Base-by-base conservation (phyloP, 139 green algal genomes). In the Chlorella sp. region DNA sequence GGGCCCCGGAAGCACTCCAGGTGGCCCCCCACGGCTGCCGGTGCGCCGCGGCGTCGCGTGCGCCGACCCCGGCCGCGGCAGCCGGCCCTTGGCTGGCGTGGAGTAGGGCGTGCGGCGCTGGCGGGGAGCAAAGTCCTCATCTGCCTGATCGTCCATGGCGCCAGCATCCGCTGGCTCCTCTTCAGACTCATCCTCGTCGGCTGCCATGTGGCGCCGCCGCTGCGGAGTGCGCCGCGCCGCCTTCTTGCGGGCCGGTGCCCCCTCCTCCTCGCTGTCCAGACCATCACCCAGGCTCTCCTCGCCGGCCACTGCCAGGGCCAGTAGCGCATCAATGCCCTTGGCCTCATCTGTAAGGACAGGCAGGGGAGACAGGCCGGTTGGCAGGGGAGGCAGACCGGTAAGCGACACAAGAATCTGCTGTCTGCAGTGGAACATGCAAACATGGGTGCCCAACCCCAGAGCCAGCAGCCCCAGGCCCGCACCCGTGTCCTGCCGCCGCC, bases 311-410 rank as follows among this genome's bases (percentile, higher is more conserved):
- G 93, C 93, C 57, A 96, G 84, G 0, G 91, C 92, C 57, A 96
- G 83, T 81, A 96, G 87, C 0, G 93, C 93, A 44, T 95, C 92
- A 18, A 94, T 92, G 12, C 92, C 93, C 71, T 93, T 90, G 4
- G 83, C 88, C 18, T 96, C 93, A 6, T 89, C 83, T 67, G 87
- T 18, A 39, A 34, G 9, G 55, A 23, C 4, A 26, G 55, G 51
- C 16, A 7, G 23, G 18, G 11, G n/a, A 30, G 15, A 23, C n/a
- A n/a, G n/a, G n/a, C n/a, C n/a, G n/a, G n/a, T n/a, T n/a, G 34
- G 15, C 26, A 68, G 51, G 2, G 9, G 5, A 25, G 25, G 25
- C 9, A 26, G n/a, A 26, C 13, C 2, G 74, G 51, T 39, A n/a
- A n/a, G n/a, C n/a, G n/a, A n/a, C n/a, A n/a, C n/a, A n/a, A n/a